These are phyloP conservation scores for Arthrobotrys iridis DNA, from an alignment of 2,329 filamentous ascomycete genomes.

Conservation along the genomic window DNA sequence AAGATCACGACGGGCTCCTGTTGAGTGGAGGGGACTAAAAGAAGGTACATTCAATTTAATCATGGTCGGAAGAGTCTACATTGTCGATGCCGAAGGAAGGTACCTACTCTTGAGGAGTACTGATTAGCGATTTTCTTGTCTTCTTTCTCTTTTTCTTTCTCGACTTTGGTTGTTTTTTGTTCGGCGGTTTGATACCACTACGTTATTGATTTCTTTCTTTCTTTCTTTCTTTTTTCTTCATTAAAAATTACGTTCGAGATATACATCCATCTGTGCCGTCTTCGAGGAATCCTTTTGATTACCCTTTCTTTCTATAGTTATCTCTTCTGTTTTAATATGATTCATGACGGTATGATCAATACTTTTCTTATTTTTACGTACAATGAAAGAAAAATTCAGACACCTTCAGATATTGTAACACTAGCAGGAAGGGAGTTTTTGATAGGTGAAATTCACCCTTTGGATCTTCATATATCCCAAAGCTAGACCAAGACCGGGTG, in stretches of 20 bases:
- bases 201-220: slow-evolving; percentile 1
- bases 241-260: background rate
- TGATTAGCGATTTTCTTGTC: background rate
- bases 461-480: too few species aligned
- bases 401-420: too few species aligned
- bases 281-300: background rate
- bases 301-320: background rate
- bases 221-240: background rate
- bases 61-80: background rate
- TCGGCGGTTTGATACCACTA: slow-evolving; percentile 28
- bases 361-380: too few species aligned
- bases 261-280: too few species aligned
- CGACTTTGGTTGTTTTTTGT: slow-evolving; percentile 9
- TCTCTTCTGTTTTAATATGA: slow-evolving; percentile 1
- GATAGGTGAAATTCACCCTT: too few species aligned
- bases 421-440: too few species aligned
- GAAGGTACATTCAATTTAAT: background rate
- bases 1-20: background rate
- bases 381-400: too few species aligned
- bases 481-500: too few species aligned
- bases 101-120: slow-evolving; percentile 6
- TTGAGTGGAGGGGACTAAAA: background rate
- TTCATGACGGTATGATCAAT: slow-evolving; percentile 1
- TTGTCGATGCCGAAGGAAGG: background rate
- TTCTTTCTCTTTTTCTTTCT: slow-evolving; percentile 6